phyloP scores from a whole-genome alignment of 495 filamentous ascomycete genomes.

The Pyronema domesticum region DNA sequence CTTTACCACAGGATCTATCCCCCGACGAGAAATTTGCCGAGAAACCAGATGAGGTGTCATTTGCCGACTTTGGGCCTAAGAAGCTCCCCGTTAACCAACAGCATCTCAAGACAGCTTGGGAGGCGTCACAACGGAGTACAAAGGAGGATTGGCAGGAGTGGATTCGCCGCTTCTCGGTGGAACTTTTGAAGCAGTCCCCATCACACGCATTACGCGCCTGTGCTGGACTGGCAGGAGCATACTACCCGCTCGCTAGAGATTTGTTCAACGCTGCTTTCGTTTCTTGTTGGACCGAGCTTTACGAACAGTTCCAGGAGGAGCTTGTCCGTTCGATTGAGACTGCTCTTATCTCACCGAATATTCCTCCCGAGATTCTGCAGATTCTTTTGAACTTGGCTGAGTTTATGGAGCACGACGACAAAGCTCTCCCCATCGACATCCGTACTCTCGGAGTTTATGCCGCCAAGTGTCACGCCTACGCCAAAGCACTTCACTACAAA shows the following conservation, averaged over 20 bases:
- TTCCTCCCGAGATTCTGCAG: conserved; percentile 86
- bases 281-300: conserved; percentile 95
- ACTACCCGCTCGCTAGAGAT: conserved; percentile 77
- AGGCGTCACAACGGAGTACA: conserved; percentile 84
- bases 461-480: conserved; percentile 88
- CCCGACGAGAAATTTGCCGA: conserved; percentile 70
- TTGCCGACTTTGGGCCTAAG: conserved; percentile 72
- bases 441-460: conserved; percentile 81
- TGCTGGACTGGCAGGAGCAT: conserved; percentile 73
- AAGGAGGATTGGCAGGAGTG: conserved; percentile 98
- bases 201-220: conserved; percentile 88
- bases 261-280: conserved; percentile 97
- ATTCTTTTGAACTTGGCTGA: conserved; percentile 90
- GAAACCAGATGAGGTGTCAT: conserved; percentile 54
- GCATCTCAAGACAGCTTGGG: conserved; percentile 94
- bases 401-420: conserved; percentile 99
- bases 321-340: conserved; percentile 87
- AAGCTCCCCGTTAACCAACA: conserved; percentile 92
- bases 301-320: conserved; percentile 87
- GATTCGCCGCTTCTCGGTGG: conserved; percentile 91
- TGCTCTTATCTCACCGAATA: conserved; percentile 77
- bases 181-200: conserved; percentile 85
- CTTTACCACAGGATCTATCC: conserved; percentile 82
- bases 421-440: conserved; percentile 93
- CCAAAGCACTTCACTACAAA: conserved; percentile 96